These are phyloP conservation scores for Candida krabiensis DNA, from an alignment of 805 yeast species.

Conservation along the genomic window DNA sequence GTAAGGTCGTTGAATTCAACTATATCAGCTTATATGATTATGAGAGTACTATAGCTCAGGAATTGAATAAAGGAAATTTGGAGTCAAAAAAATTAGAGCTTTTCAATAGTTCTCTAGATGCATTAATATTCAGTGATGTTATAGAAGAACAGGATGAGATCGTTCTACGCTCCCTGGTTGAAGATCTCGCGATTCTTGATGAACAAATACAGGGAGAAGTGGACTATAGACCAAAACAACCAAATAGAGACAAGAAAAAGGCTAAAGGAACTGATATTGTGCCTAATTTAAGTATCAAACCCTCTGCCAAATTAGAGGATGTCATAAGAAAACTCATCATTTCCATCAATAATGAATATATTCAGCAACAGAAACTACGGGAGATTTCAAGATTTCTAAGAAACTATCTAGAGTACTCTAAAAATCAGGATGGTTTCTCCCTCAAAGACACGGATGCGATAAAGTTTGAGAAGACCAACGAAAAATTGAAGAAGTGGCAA, in stretches of 20 bases:
- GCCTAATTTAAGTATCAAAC: constrained; percentile 58
- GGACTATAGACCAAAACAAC: constrained; percentile 12
- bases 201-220: constrained; percentile 7
- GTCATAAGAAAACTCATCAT: constrained; percentile 54
- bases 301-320: constrained; percentile 53
- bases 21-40: constrained; percentile 45
- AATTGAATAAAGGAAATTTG: constrained; percentile 27
- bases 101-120: constrained; percentile 36
- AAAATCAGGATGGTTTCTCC: constrained; percentile 1
- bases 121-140: constrained; percentile 36
- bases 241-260: constrained; percentile 48
- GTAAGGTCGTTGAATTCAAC: constrained; percentile 72
- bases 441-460: constrained; percentile 5
- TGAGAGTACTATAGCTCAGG: constrained; percentile 23
- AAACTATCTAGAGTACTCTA: constrained; percentile 39
- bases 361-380: constrained; percentile 55
- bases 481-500: constrained; percentile 6
- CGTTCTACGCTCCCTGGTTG: constrained; percentile 25
- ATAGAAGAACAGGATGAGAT: constrained; percentile 33
- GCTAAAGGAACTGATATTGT: constrained; percentile 50
- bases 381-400: constrained; percentile 55
- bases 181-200: constrained; percentile 27
- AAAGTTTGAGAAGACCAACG: neutral
- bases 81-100: constrained; percentile 29
- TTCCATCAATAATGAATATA: constrained; percentile 56